phyloP scores from a whole-genome alignment of 179 eudicot genomes.

The Corrigiola litoralis region DNA sequence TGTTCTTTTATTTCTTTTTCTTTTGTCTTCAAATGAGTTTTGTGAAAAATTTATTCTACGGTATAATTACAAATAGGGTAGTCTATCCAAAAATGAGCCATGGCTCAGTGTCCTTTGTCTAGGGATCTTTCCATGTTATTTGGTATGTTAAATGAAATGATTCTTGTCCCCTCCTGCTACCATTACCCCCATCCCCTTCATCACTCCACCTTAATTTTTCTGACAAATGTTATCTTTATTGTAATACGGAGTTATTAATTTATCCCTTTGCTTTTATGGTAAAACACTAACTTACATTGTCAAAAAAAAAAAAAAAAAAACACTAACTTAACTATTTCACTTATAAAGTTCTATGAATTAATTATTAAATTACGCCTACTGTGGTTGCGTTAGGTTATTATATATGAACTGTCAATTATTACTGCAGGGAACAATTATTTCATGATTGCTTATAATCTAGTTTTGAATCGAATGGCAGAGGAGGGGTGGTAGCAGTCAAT shows the following conservation, averaged over 20 bases:
- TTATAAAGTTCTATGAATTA: not conserved
- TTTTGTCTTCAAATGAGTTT: not conserved
- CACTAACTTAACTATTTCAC: not conserved
- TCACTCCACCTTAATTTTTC: slow-evolving; percentile 33
- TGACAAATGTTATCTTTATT: slow-evolving; percentile 21
- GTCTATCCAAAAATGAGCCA: slow-evolving; percentile 24
- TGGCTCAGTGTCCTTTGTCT: slow-evolving; percentile 56
- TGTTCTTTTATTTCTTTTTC: too few species aligned
- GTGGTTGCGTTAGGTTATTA: not conserved
- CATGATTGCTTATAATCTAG: slow-evolving; percentile 18
- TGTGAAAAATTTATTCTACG: not conserved
- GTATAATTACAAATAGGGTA: slow-evolving; percentile 5
- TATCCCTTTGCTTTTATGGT: not conserved
- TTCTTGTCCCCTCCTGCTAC: slow-evolving; percentile 49
- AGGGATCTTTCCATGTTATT: slow-evolving; percentile 86
- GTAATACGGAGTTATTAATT: not conserved
- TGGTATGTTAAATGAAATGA: slow-evolving; percentile 43
- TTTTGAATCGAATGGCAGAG: not conserved
- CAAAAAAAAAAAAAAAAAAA: too few species aligned
- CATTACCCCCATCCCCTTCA: not conserved
- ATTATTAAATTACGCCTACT: not conserved
- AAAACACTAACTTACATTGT: not conserved
- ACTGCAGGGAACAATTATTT: slow-evolving; percentile 27
- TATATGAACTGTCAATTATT: slow-evolving; percentile 10
- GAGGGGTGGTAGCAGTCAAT: slow-evolving; percentile 26